Evolutionary conservation across 441 rosid species (phyloP), one percentile per base, ranked within the genome.

Genomic region (Pelargonium myrrhifolium): DNA sequence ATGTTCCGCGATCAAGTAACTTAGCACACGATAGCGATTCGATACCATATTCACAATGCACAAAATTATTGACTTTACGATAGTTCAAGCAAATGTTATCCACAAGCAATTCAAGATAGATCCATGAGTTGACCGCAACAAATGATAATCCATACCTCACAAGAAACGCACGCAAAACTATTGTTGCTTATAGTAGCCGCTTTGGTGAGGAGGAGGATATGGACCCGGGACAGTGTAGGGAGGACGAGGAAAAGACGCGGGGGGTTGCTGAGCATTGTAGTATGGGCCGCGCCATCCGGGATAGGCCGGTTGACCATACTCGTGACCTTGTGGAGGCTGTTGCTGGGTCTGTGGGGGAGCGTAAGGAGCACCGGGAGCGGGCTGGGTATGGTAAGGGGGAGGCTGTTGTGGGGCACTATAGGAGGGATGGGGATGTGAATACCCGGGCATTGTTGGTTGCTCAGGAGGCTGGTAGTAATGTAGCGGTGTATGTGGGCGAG

Each of bases 271-370:
- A 17, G 78, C 84, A 71, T 84, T 87, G 80, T 89, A 86, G 79
- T 90, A 93, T 6, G 96, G 86, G 37, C 96, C 96, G 11, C 83
- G 90, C 97, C 97, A 93, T 40, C 92, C 93, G n/a, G 89, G 93
- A 83, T 87, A 86, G 37, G 89, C 89, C 31, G 94, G 94, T 62
- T 88, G 94, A n/a, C 94, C 89, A 58, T 88, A 88, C 55, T 86
- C 94, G 15, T 81, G 87, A 80, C 83, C 71, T 58, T 77, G 67
- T 1, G 88, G 85, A 61, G 83, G 89, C 77, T 83, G 93, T 56
- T 83, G 97, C 53, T 76, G 85, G 66, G 62, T 77, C 42, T 72
- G 92, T 12, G 84, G 85, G 51, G 90, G 88, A n/a, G 83, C 85
- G 69, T 81, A 87, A 59, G 89, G 83, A 49, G 71, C 62, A 12